These are phyloP conservation scores for Diospyros kaki DNA, from an alignment of 148 eudicot species.

Conservation along the genomic window DNA sequence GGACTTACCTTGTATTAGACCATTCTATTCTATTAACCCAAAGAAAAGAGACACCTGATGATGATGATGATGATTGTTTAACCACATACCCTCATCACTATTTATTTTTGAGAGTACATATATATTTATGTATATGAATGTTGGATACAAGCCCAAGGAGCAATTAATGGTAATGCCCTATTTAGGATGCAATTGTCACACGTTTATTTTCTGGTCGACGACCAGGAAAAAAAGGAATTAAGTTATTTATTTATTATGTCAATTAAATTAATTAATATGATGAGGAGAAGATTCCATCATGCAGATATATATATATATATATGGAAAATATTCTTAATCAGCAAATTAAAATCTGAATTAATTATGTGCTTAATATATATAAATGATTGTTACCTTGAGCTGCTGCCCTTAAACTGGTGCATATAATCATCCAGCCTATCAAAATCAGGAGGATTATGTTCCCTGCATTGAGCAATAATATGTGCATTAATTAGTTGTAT, in stretches of 20 bases:
- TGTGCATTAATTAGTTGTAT: too few species aligned
- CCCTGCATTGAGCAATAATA: slow-evolving; percentile 30
- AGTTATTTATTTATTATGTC: too few species aligned
- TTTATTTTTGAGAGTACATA: not conserved
- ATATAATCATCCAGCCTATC: slow-evolving; percentile 64
- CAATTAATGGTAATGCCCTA: not conserved
- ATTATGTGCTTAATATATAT: too few species aligned
- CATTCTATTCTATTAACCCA: not conserved
- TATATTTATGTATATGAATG: not conserved
- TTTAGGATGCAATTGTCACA: not conserved
- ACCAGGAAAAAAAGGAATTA: not conserved
- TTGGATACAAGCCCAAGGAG: too few species aligned
- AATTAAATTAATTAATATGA: too few species aligned
- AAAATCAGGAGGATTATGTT: slow-evolving; percentile 44
- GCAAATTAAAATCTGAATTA: too few species aligned
- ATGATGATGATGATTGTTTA: too few species aligned
- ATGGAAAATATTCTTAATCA: slow-evolving; percentile 8
- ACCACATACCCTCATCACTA: not conserved
- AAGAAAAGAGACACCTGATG: not conserved
- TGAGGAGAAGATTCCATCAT: too few species aligned
- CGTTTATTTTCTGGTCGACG: not conserved
- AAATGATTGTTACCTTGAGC: slow-evolving; percentile 58
- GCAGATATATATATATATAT: too few species aligned
- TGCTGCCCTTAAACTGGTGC: slow-evolving; percentile 84
- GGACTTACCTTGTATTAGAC: not conserved